Evolutionary conservation across 352 stramenopile species (phyloP), one percentile per base, ranked within the genome.

Genomic region (Phytophthora foliorum): DNA sequence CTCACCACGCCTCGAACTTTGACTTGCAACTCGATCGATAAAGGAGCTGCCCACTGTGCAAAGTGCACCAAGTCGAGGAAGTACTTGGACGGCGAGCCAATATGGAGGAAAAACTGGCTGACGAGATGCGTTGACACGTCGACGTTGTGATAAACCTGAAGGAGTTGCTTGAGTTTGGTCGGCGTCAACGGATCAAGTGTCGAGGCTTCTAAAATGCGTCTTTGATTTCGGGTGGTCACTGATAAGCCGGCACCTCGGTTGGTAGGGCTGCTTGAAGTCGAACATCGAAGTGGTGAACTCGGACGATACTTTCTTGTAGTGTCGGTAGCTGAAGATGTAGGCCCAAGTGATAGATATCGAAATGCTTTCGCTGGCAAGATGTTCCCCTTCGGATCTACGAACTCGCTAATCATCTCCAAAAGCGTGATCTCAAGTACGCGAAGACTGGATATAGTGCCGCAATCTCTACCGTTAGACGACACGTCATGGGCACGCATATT

Each of bases 51-150:
- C 80, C 82, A 90, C 22, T 73, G 42, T 0, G 82, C 77, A 29
- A 88, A 90, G 16, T 60, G 39, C 14, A 65, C 22, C 0, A 88
- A 63, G 19, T 87, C 82, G 3, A 90, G 58, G 32, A 84, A 86
- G 34, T 83, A 48, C 39, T 80, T 77, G 7, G 77, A 85, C 0
- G 52, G 11, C 0, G 77, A 72, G 0, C 82, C 82, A 14, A 88
- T 77, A 22, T 85, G 71, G 17, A 78, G 39, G 52, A 88, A 90
- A 54, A 88, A 90, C 46, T 88, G 81, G 7, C 72, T 64, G 50
- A 88, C 52, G 1, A 88, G 67, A 13, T 87, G 70, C 1, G 55
- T 82, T 2, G 78, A 88, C 0, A 73, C 77, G 6, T 82, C 51
- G 3, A 90, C 22, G 10, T 55, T 54, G 56, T 84, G 67, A 3